These are phyloP conservation scores for Coniophora puteana DNA, from an alignment of 1,284 basidiomycete genomes.

Conservation along the genomic window DNA sequence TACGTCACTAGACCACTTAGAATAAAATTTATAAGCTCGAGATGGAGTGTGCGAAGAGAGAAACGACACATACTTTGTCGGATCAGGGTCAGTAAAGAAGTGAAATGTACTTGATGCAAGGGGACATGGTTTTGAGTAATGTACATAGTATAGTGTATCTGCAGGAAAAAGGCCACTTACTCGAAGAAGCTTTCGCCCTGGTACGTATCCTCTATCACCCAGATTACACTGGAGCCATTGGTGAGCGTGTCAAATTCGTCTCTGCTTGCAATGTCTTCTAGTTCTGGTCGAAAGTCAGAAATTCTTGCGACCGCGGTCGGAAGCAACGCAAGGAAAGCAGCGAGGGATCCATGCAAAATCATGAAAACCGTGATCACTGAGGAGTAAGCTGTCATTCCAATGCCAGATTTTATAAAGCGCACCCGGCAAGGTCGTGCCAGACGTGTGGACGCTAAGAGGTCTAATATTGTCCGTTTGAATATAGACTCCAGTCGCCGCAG, in stretches of 20 bases:
- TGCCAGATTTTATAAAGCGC: too few relatives aligned
- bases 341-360: too few relatives aligned
- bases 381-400: too few relatives aligned
- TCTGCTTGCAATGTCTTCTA: slow-evolving; percentile 12
- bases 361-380: too few relatives aligned
- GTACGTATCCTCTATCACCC: slow-evolving; percentile 54
- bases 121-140: slow-evolving; percentile 10
- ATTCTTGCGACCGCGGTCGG: neutral
- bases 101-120: slow-evolving; percentile 41
- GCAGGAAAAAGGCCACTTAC: slow-evolving; percentile 31
- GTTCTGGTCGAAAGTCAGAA: slow-evolving; percentile 1
- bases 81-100: slow-evolving; percentile 60
- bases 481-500: too few relatives aligned
- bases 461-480: too few relatives aligned
- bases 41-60: slow-evolving; percentile 3
- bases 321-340: too few relatives aligned
- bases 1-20: slow-evolving; percentile 64
- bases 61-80: slow-evolving; percentile 51
- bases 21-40: slow-evolving; percentile 14
- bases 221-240: slow-evolving; percentile 46
- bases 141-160: neutral
- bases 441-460: too few relatives aligned
- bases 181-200: slow-evolving; percentile 51
- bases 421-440: too few relatives aligned
- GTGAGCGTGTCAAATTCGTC: slow-evolving; percentile 29